Evolutionary conservation across 805 yeast species (phyloP).

Genomic region (Metschnikowia santaceciliae): DNA sequence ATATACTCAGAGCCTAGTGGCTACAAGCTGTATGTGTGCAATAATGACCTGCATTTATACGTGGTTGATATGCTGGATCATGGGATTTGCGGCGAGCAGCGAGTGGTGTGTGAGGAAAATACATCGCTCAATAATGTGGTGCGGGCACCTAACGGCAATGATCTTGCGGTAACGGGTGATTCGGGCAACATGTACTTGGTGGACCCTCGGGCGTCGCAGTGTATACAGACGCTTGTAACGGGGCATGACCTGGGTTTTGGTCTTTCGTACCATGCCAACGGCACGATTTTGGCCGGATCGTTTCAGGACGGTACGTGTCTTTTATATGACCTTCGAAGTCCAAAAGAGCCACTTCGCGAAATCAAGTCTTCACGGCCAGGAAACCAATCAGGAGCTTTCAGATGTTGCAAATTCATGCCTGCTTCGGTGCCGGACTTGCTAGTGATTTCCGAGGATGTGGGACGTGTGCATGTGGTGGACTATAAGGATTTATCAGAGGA

Average conservation of each 20-base stretch:
- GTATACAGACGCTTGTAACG: constrained; percentile 45
- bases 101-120: constrained; percentile 46
- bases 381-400: constrained; percentile 59
- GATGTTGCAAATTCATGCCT: constrained; percentile 49
- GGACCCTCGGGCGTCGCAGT: constrained; percentile 37
- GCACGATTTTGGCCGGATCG: constrained; percentile 67
- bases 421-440: constrained; percentile 73
- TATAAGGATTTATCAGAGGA: constrained; percentile 51
- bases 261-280: constrained; percentile 72
- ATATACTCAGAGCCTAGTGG: constrained; percentile 26
- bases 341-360: constrained; percentile 46
- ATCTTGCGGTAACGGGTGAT: constrained; percentile 68
- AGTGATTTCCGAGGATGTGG: constrained; percentile 77
- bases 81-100: constrained; percentile 38
- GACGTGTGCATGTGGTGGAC: constrained; percentile 82
- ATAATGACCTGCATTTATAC: constrained; percentile 75
- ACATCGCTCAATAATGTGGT: constrained; percentile 72
- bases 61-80: constrained; percentile 53
- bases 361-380: constrained; percentile 58
- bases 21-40: constrained; percentile 66
- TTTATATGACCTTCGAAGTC: constrained; percentile 71
- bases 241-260: constrained; percentile 80
- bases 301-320: constrained; percentile 83
- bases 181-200: constrained; percentile 58
- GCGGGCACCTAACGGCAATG: constrained; percentile 47